A percentile compares a stretch with the other conserved stretches of the same genome.
phyloP scores from a whole-genome alignment of 2,329 filamentous ascomycete genomes.

The Paradendryphiella salina region DNA sequence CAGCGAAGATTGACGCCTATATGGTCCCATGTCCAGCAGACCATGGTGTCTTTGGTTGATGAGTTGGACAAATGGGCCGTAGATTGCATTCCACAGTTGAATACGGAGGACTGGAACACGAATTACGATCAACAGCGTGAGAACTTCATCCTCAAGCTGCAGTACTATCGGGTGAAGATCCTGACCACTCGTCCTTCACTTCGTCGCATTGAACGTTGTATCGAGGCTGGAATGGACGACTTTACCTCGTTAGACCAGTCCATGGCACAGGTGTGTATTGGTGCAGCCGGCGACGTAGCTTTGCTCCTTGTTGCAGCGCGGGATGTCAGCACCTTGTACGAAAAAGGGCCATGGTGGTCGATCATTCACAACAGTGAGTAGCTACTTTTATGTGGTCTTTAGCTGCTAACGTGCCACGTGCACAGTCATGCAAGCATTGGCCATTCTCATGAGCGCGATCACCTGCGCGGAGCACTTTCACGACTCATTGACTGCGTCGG shows the following conservation, averaged over 20 bases:
- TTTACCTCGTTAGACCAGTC: slow-evolving; percentile 36
- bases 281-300: slow-evolving; percentile 36
- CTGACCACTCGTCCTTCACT: slow-evolving; percentile 44
- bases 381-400: background rate
- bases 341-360: slow-evolving; percentile 45
- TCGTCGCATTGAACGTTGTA: slow-evolving; percentile 36
- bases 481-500: background rate
- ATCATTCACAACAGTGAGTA: slow-evolving; percentile 31
- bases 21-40: slow-evolving; percentile 39
- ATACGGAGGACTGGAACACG: background rate
- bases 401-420: background rate
- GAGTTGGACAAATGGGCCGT: slow-evolving; percentile 35
- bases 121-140: slow-evolving; percentile 16
- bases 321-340: slow-evolving; percentile 15
- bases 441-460: slow-evolving; percentile 43
- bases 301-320: slow-evolving; percentile 33
- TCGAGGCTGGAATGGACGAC: slow-evolving; percentile 28
- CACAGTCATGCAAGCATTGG: slow-evolving; percentile 42
- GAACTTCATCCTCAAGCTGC: slow-evolving; percentile 24
- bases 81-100: slow-evolving; percentile 13
- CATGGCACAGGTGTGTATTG: slow-evolving; percentile 37
- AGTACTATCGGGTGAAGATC: slow-evolving; percentile 38
- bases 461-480: slow-evolving; percentile 21
- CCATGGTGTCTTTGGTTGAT: slow-evolving; percentile 27
- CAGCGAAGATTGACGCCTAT: slow-evolving; percentile 28